phyloP scores from a whole-genome alignment of 106 monocot species.

The Apostasia ramifera region DNA sequence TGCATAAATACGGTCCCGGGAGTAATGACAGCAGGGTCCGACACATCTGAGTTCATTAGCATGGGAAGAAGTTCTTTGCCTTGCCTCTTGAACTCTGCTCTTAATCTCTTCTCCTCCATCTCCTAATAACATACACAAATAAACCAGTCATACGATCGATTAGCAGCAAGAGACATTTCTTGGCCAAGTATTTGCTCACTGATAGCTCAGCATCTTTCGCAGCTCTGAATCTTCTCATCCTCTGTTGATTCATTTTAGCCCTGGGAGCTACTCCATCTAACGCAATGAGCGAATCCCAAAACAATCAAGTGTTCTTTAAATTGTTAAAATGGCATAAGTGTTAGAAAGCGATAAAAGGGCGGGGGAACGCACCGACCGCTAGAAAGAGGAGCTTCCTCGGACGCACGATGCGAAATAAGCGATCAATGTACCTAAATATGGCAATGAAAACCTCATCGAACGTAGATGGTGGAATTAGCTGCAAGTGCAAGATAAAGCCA shows the following conservation, averaged over 20 bases:
- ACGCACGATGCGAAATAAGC: slow-evolving; percentile 34
- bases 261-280: slow-evolving; percentile 65
- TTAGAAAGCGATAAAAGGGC: neutral
- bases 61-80: slow-evolving; percentile 11
- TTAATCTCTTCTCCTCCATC: slow-evolving; percentile 23
- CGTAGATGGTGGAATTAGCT: slow-evolving; percentile 28
- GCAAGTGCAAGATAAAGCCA: neutral
- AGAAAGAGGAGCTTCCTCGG: slow-evolving; percentile 57
- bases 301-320: no score
- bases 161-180: neutral
- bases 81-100: slow-evolving; percentile 12
- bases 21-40: slow-evolving; percentile 53
- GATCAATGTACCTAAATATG: slow-evolving; percentile 46
- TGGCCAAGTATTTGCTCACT: slow-evolving; percentile 6
- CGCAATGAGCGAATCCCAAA: no score
- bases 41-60: neutral
- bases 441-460: slow-evolving; percentile 48
- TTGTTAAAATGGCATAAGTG: no score
- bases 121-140: slow-evolving; percentile 21
- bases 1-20: slow-evolving; percentile 65
- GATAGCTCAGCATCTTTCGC: slow-evolving; percentile 43
- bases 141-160: neutral
- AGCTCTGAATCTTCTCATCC: slow-evolving; percentile 25
- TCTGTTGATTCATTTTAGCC: slow-evolving; percentile 66
- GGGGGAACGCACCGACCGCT: slow-evolving; percentile 33